A percentile compares a stretch with the other conserved stretches of the same genome.
These are phyloP conservation scores for Pichia sp. DNA, from an alignment of 1,139 yeast genomes.

Conservation along the genomic window DNA sequence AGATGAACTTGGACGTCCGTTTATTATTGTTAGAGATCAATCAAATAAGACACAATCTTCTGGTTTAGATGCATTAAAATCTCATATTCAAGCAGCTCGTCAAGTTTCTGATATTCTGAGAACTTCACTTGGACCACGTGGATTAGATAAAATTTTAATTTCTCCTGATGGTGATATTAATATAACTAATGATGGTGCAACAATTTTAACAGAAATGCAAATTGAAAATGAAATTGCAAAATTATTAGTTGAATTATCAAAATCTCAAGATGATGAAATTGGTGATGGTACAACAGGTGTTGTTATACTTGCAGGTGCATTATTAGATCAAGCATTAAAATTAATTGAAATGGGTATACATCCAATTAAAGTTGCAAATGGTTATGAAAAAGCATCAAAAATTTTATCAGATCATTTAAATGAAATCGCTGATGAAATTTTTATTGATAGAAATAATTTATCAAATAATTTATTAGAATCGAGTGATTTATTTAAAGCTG, in stretches of 20 bases:
- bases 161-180: conserved; percentile 96
- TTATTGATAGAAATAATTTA: conserved; percentile 34
- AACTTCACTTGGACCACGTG: conserved; percentile 94
- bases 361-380: conserved; percentile 94
- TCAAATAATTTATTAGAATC: conserved; percentile 43
- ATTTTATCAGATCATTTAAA: conserved; percentile 79
- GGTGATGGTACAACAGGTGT: conserved; percentile 99
- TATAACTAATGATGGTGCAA: conserved; percentile 97
- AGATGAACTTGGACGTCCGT: conserved; percentile 98
- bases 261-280: conserved; percentile 96
- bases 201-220: conserved; percentile 93
- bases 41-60: conserved; percentile 89
- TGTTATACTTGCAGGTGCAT: conserved; percentile 90
- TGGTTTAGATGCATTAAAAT: conserved; percentile 92
- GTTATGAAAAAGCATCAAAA: conserved; percentile 95
- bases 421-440: conserved; percentile 58
- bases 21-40: conserved; percentile 95
- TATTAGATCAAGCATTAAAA: conserved; percentile 90
- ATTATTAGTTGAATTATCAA: conserved; percentile 85
- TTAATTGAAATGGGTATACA: conserved; percentile 95
- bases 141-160: conserved; percentile 92
- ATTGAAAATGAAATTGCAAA: conserved; percentile 95
- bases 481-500: conserved; percentile 71
- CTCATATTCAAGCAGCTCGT: conserved; percentile 93
- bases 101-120: conserved; percentile 90